Conservation (phyloP, 495 filamentous ascomycete genomes). For the Penicillium cinerascens region DNA sequence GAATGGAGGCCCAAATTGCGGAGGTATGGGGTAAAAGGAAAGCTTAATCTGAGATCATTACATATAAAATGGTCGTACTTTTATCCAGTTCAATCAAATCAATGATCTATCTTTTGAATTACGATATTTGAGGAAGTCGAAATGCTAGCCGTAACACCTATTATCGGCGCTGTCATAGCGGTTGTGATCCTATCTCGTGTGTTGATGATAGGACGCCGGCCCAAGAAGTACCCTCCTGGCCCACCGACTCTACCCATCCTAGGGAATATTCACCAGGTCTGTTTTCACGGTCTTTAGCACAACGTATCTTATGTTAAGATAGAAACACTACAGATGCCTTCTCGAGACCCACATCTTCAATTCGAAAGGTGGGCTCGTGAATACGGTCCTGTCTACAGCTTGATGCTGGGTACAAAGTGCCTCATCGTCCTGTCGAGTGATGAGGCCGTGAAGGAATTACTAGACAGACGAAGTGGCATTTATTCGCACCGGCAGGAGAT, state of each 20-base stretch:
- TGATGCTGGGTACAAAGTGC: conserved; percentile 52
- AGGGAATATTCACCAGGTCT: conserved; percentile 35
- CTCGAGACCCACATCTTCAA: conserved; percentile 27
- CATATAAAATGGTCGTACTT: not conserved
- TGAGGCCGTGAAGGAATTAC: conserved; percentile 53
- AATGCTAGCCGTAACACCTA: conserved; percentile 9
- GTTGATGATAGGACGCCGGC: conserved; percentile 22
- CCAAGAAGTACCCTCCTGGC: conserved; percentile 31
- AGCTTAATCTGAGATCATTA: not conserved
- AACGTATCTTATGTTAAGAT: not conserved
- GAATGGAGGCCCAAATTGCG: not conserved
- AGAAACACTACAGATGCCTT: conserved; percentile 12
- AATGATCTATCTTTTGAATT: not conserved
- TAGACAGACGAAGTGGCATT: conserved; percentile 55
- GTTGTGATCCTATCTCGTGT: conserved; percentile 7
- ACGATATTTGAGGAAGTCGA: not conserved
- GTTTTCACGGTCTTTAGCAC: conserved; percentile 1
- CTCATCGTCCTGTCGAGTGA: conserved; percentile 60
- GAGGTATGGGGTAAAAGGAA: not conserved
- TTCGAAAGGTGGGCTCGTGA: conserved; percentile 60
- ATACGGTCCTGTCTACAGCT: conserved; percentile 62
- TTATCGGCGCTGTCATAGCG: conserved; percentile 5
- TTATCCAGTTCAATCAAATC: not conserved
- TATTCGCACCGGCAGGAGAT: conserved; percentile 59
- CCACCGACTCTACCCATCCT: conserved; percentile 35